Evolutionary conservation across 139 green algal genomes (phyloP), one percentile per base, ranked within the genome.

Genomic region (Micractinium conductrix): DNA sequence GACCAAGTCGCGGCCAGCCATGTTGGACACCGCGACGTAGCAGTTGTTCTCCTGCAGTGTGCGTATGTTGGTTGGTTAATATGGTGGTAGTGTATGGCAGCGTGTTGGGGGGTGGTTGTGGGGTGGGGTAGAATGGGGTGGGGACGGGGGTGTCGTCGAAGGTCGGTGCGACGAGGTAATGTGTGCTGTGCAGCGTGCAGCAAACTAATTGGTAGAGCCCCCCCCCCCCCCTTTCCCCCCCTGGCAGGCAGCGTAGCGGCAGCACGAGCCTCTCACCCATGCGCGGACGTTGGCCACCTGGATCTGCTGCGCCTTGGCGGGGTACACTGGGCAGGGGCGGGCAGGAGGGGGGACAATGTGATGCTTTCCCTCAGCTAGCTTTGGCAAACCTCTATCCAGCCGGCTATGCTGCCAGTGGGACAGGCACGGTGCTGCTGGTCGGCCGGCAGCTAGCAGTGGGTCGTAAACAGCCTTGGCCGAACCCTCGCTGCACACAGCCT

Each of bases 21-120:
- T 91, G 85, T 95, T 95, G 58, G 91, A 85, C 55, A 95, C 91
- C 8, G 91, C 91, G 45, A 94, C 84, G 78, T 95, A 94, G 45
- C 68, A 79, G 84, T 92, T 93, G 80, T 93, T 94, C 87, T 88
- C 87, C 87, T 81, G 74, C 50, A 48, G 35, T 1, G n/a, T n/a
- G n/a, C n/a, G n/a, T n/a, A n/a, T n/a, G n/a, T n/a, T n/a, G n/a
- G n/a, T n/a, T n/a, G n/a, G n/a, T n/a, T n/a, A n/a, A n/a, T n/a
- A n/a, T n/a, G n/a, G n/a, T n/a, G n/a, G n/a, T n/a, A n/a, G n/a
- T n/a, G n/a, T n/a, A n/a, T n/a, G n/a, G n/a, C n/a, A n/a, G n/a
- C n/a, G n/a, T n/a, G n/a, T n/a, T n/a, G n/a, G n/a, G n/a, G n/a
- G n/a, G n/a, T n/a, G n/a, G n/a, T n/a, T n/a, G n/a, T n/a, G n/a